These are phyloP conservation scores for Xanthoconium separans DNA, from an alignment of 1,284 basidiomycete species.

Conservation along the genomic window DNA sequence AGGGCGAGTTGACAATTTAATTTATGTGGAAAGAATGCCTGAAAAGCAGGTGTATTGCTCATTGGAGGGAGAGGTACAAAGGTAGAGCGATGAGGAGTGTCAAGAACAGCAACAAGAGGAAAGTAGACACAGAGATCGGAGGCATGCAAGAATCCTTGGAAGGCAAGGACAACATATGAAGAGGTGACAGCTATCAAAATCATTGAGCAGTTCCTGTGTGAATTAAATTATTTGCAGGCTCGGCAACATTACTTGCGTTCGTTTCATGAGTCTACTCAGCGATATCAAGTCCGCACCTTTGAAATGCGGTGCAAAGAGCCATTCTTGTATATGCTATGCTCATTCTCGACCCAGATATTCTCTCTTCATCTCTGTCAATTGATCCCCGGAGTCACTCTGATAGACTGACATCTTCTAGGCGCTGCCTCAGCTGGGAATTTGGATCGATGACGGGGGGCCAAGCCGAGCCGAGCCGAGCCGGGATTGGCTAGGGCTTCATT, in stretches of 20 bases:
- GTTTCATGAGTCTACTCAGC: slow-evolving; percentile 50
- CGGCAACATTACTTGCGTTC: slow-evolving; percentile 64
- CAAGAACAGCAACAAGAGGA: slow-evolving; percentile 68
- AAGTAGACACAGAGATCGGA: slow-evolving; percentile 52
- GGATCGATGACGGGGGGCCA: no score
- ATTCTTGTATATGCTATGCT: slow-evolving; percentile 87
- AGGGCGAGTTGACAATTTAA: slow-evolving; percentile 74
- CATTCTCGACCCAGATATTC: slow-evolving; percentile 92
- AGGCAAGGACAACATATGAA: slow-evolving; percentile 58
- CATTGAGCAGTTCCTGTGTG: background rate
- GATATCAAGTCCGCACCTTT: slow-evolving; percentile 30
- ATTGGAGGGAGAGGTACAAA: slow-evolving; percentile 67
- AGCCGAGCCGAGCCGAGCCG: no score
- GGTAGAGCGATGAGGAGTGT: slow-evolving; percentile 69
- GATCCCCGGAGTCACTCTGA: slow-evolving; percentile 74
- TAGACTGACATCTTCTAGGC: slow-evolving; percentile 94
- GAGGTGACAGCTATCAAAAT: slow-evolving; percentile 74
- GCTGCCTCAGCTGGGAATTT: no score
- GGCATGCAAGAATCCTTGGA: slow-evolving; percentile 47
- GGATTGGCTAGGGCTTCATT: no score
- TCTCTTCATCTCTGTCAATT: slow-evolving; percentile 76
- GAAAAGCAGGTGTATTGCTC: slow-evolving; percentile 67
- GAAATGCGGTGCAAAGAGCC: slow-evolving; percentile 39
- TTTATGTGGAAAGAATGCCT: slow-evolving; percentile 57
- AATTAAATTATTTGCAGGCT: slow-evolving; percentile 43